Evolutionary conservation across 23 red algal species (phyloP).

Genomic region (Gracilaria vermiculophylla): DNA sequence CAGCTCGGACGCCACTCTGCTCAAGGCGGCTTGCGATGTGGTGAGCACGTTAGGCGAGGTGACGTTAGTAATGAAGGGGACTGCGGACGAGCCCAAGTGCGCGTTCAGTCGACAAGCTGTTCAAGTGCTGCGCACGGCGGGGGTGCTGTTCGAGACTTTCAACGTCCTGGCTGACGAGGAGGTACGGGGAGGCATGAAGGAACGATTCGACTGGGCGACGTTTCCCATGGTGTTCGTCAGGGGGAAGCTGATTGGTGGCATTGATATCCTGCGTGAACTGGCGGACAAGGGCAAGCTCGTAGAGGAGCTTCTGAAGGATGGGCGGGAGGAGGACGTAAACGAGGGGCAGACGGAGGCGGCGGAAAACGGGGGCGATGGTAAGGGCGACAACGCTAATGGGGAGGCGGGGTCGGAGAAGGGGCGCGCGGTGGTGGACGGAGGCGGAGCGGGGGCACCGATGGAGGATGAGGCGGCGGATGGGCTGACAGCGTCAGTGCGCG

Average conservation of each 20-base stretch:
- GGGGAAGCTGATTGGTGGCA: slow-evolving; percentile 74
- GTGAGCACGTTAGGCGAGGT: slow-evolving; percentile 6
- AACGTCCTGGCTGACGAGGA: slow-evolving; percentile 62
- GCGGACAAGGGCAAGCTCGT: slow-evolving; percentile 38
- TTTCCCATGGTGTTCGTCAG: slow-evolving; percentile 73
- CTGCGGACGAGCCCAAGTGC: slow-evolving; percentile 47
- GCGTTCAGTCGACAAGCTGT: slow-evolving; percentile 68
- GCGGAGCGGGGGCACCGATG: too few relatives aligned
- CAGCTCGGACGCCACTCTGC: background rate
- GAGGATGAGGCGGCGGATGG: background rate
- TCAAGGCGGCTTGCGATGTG: slow-evolving; percentile 35
- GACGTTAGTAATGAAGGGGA: slow-evolving; percentile 82
- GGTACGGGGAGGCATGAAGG: slow-evolving; percentile 67
- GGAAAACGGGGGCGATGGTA: background rate
- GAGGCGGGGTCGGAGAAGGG: background rate
- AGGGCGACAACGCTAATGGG: background rate
- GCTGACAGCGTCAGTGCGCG: background rate
- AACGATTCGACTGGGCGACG: slow-evolving; percentile 62
- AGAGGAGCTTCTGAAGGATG: slow-evolving; percentile 12
- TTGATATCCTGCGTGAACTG: slow-evolving; percentile 65
- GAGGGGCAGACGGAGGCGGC: background rate
- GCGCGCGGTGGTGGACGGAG: background rate
- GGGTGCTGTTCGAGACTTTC: slow-evolving; percentile 53
- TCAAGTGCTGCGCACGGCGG: slow-evolving; percentile 46
- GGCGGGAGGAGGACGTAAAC: background rate